Base-by-base conservation (phyloP, 2,329 filamentous ascomycete species). In the Macroventuria anomochaeta region DNA sequence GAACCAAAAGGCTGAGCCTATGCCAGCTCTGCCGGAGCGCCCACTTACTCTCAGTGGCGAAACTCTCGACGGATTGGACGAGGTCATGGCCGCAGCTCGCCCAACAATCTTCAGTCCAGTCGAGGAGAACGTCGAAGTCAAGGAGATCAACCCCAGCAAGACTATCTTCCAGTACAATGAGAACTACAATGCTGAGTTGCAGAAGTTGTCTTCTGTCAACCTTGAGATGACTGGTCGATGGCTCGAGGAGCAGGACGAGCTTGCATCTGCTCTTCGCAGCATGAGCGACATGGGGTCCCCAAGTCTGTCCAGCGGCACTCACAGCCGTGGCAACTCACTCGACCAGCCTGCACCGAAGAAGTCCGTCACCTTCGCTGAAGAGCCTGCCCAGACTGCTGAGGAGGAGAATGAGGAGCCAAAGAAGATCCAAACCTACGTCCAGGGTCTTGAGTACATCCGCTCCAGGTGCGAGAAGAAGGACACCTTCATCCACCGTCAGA, bases 211-310 rank as follows among this genome's bases (percentile, higher is more conserved):
- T 7, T 79, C 87, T 17, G 85, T 83, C n/a, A 91, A 93, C 66
- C 78, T 95, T 44, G 90, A 95, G 73, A 87, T 92, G 58, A 97
- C 93, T 4, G 88, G 90, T 65, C 76, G 90, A 37, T 97, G 93
- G 93, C 83, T 97, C 25, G 80, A 86, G 64, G 89, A 91, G 7
- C 93, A 97, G 73, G 87, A 87, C 52, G 82, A 86, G 12, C 95
- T 96, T 52, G 82, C 93, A 52, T 82, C 86, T 36, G 87, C 87
- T 18, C 80, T 93, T 3, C 74, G 77, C 25, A 80, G 81, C 33
- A 84, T 82, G 48, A 83, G 85, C 52, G 58, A 68, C 29, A 63
- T 74, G 29, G 56, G 59, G 51, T 73, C 72, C 77, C 85, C 55
- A 79, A 72, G 57, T 29, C 55, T 68, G 12, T 70, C 70, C 3